These are phyloP conservation scores for Heliocybe sulcata DNA, from an alignment of 1,284 basidiomycete genomes.

Conservation along the genomic window DNA sequence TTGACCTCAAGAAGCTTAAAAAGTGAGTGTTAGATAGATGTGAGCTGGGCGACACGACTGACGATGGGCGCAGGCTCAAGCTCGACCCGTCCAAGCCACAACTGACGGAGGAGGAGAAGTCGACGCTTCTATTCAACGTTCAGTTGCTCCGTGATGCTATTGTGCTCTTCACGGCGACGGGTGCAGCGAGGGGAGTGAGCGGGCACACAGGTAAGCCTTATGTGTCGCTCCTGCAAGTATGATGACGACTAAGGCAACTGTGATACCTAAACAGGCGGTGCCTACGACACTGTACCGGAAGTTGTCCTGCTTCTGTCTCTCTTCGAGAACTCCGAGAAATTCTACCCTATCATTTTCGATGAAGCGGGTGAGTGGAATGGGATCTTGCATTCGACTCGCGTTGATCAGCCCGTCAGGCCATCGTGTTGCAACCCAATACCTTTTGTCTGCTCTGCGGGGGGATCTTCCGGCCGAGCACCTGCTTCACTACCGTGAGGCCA, in stretches of 20 bases:
- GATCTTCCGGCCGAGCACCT: conserved; percentile 66
- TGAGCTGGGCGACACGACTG: conserved; percentile 5
- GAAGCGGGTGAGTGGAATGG: conserved; percentile 53
- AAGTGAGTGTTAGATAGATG: conserved; percentile 34
- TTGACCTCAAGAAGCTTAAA: conserved; percentile 71
- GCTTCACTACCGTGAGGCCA: conserved; percentile 75
- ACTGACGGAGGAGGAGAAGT: conserved; percentile 53
- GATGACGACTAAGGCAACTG: background rate
- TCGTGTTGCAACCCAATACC: conserved; percentile 82
- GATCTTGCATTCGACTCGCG: conserved; percentile 4
- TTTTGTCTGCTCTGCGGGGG: conserved; percentile 71
- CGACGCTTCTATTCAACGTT: conserved; percentile 59
- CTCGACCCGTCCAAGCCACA: conserved; percentile 63
- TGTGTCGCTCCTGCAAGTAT: background rate
- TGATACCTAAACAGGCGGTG: conserved; percentile 47
- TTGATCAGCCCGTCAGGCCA: conserved; percentile 44
- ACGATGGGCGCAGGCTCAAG: conserved; percentile 37
- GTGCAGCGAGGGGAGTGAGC: conserved; percentile 74
- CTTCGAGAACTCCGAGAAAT: conserved; percentile 58
- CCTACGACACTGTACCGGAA: conserved; percentile 81
- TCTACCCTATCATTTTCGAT: conserved; percentile 63
- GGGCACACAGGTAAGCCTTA: conserved; percentile 62
- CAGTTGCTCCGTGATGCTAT: conserved; percentile 77
- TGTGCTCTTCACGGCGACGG: conserved; percentile 76
- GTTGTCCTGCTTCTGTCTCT: conserved; percentile 68